phyloP scores from a whole-genome alignment of 2,329 filamentous ascomycete species.

The Claviceps capensis region DNA sequence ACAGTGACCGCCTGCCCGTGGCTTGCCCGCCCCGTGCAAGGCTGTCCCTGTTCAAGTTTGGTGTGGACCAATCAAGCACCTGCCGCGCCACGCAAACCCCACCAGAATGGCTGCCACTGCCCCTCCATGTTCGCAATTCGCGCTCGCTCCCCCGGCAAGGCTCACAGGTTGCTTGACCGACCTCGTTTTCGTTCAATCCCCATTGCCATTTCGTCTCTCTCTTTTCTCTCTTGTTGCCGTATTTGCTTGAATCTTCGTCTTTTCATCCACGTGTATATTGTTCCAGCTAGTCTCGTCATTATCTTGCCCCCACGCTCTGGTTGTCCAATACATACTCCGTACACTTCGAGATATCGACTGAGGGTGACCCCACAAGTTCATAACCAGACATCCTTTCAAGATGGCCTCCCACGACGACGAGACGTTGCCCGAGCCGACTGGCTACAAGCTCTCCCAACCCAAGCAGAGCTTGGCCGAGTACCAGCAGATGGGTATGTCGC shows the following conservation, averaged over 20 bases:
- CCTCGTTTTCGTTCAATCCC: constrained; percentile 1
- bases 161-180: constrained; percentile 5
- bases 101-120: constrained; percentile 6
- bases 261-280: background rate
- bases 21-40: background rate
- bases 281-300: background rate
- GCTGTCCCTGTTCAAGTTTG: background rate
- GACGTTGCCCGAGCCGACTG: constrained; percentile 73
- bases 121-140: constrained; percentile 21
- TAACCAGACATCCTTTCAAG: background rate
- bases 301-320: background rate
- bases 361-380: background rate
- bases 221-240: background rate
- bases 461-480: constrained; percentile 97
- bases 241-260: background rate
- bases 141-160: background rate
- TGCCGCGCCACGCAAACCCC: constrained; percentile 1
- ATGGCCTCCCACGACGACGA: constrained; percentile 69
- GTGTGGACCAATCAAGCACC: constrained; percentile 4
- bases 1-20: background rate
- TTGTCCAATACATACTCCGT: too few species aligned
- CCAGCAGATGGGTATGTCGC: constrained; percentile 68
- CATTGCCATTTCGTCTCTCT: background rate
- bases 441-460: constrained; percentile 91
- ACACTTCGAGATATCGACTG: background rate